These are phyloP conservation scores for Ceratobasidium sp. DNA, from an alignment of 1,284 basidiomycete species.

Conservation along the genomic window DNA sequence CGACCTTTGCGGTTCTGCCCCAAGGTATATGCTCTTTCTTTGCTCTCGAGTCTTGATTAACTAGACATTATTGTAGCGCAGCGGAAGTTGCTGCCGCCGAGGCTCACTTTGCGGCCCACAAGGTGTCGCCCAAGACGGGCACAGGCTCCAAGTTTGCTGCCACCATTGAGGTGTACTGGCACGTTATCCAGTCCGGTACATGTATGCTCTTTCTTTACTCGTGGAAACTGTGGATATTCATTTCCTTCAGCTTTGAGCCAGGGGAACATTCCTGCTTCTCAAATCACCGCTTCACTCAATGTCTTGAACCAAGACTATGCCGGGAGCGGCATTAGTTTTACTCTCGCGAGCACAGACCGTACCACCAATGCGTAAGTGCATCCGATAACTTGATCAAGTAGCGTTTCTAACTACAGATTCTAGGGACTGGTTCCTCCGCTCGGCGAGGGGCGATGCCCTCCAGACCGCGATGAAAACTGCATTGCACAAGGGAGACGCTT, in stretches of 20 bases:
- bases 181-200: conserved; percentile 13
- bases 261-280: conserved; percentile 18
- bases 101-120: conserved; percentile 1
- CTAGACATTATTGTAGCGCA: background rate
- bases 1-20: background rate
- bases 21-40: background rate
- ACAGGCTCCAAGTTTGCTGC: background rate
- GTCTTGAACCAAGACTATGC: conserved; percentile 16
- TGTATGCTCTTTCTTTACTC: background rate
- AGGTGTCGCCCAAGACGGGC: background rate
- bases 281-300: background rate
- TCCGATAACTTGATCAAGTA: background rate
- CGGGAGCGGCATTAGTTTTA: background rate
- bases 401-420: no score
- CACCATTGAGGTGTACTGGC: conserved; percentile 20
- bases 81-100: conserved; percentile 9
- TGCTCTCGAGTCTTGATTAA: background rate
- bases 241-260: background rate
- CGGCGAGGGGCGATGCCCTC: background rate
- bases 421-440: background rate
- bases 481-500: conserved; percentile 54
- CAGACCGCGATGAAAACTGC: conserved; percentile 60
- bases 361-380: conserved; percentile 18
- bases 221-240: background rate
- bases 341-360: background rate